Base-by-base conservation (phyloP, 2,329 filamentous ascomycete genomes). In the Fusarium luffae region DNA sequence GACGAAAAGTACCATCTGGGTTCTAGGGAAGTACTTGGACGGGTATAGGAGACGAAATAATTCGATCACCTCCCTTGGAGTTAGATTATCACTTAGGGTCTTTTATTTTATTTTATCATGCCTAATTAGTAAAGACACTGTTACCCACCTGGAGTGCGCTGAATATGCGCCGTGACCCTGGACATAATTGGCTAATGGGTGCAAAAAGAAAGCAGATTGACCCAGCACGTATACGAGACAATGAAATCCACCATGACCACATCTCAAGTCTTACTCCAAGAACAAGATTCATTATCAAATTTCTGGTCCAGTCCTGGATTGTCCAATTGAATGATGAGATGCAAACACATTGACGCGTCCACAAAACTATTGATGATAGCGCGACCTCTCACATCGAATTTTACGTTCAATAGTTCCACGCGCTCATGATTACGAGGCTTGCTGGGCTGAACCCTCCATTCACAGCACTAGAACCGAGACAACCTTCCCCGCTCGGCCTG, bases 1-100 rank as follows among this genome's bases (percentile, higher is more conserved):
- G 61, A 79, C 79, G 49, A 74, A 85, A 77, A 79, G 82, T 19
- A 82, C 57, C 18, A 7, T 18, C 18, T 37, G 10, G 10, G 9
- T 37, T 0, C 6, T 37, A 11, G 9, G 6, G 6, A 11, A 37
- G 9, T 11, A 9, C 9, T 6, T 1, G 5, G 2, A n/a, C 2
- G 5, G 16, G 9, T 0, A 37, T 7, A 12, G 2, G 34, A 11
- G 34, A 37, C 34, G 5, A 37, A 37, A 37, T 37, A 12, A 0
- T 0, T 37, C 1, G 5, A 2, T n/a, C 10, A 37, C 34, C 18
- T 37, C 28, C 13, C 3, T 1, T 7, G 4, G 5, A n/a, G 9
- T 37, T 4, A 0, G 34, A n/a, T 3, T 4, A 11, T 2, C 4
- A 37, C 34, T 37, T 11, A 18, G 16, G 1, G 1, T n/a, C 0